Percentiles rank a stretch among this genome's conserved stretches.
Conservation (phyloP, 2,329 filamentous ascomycete species). For the Aspergillus aculeatinus region DNA sequence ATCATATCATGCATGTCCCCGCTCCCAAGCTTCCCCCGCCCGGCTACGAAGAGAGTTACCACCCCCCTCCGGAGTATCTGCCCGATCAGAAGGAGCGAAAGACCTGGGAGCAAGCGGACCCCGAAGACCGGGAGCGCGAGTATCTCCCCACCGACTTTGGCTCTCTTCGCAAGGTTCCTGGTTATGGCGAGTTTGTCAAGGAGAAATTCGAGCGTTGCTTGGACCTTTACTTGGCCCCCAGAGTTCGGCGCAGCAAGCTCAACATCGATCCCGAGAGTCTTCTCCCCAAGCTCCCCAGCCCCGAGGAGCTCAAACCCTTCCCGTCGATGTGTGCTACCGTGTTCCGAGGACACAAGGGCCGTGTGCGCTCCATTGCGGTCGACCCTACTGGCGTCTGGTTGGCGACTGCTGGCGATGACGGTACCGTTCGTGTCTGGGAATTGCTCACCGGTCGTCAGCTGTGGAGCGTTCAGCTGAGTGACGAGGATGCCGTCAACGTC, state of each 20-base stretch:
- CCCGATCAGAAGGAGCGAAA: slow-evolving; percentile 81
- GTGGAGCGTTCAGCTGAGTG: slow-evolving; percentile 77
- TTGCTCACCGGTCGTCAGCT: slow-evolving; percentile 81
- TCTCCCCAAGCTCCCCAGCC: slow-evolving; percentile 86
- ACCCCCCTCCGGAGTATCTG: slow-evolving; percentile 91
- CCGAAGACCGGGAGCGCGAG: slow-evolving; percentile 86
- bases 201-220: slow-evolving; percentile 94
- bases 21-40: slow-evolving; percentile 92
- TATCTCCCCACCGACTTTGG: slow-evolving; percentile 81
- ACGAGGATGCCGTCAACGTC: slow-evolving; percentile 75
- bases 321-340: slow-evolving; percentile 85
- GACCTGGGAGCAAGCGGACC: slow-evolving; percentile 80
- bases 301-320: slow-evolving; percentile 92
- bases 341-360: slow-evolving; percentile 83
- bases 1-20: slow-evolving; percentile 90
- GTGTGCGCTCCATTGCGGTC: slow-evolving; percentile 79
- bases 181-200: slow-evolving; percentile 85
- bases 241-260: slow-evolving; percentile 86
- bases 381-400: slow-evolving; percentile 84
- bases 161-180: slow-evolving; percentile 85
- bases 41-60: slow-evolving; percentile 93
- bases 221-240: slow-evolving; percentile 90
- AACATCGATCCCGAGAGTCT: slow-evolving; percentile 95
- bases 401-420: slow-evolving; percentile 91
- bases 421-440: slow-evolving; percentile 87